Evolutionary conservation across 768 basidiomycete genomes (phyloP).

Genomic region (Hydnum rufescens): DNA sequence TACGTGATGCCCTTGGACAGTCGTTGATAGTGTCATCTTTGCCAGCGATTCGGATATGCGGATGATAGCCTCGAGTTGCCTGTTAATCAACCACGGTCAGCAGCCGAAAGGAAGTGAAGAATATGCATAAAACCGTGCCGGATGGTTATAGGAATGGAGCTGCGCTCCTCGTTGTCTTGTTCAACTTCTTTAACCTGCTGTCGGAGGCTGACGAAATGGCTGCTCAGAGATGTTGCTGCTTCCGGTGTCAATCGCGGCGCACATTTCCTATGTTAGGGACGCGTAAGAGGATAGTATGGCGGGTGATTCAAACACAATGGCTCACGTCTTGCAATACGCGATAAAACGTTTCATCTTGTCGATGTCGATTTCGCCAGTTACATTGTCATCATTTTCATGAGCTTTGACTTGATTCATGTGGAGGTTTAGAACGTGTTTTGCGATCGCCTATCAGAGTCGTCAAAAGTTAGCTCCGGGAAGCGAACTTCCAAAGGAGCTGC

Average conservation of each 20-base stretch:
- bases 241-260: constrained; percentile 86
- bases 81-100: constrained; percentile 15
- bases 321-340: constrained; percentile 83
- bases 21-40: constrained; percentile 73
- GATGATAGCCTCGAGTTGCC: constrained; percentile 95
- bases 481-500: constrained; percentile 12
- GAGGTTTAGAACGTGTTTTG: constrained; percentile 94
- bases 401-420: constrained; percentile 72
- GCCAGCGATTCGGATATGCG: constrained; percentile 95
- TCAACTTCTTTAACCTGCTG: constrained; percentile 93
- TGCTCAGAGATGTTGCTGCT: constrained; percentile 89
- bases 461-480: not conserved
- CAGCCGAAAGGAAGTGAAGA: not conserved
- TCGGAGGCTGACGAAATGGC: constrained; percentile 81
- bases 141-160: constrained; percentile 96
- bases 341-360: constrained; percentile 99
- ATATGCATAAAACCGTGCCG: constrained; percentile 51
- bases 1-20: constrained; percentile 82
- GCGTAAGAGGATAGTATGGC: not conserved
- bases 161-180: constrained; percentile 89
- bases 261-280: constrained; percentile 48
- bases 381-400: constrained; percentile 41
- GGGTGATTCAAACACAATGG: not conserved
- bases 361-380: constrained; percentile 70
- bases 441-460: constrained; percentile 56